phyloP scores from a whole-genome alignment of 2,329 filamentous ascomycete species.

The Fusarium verticillioides region DNA sequence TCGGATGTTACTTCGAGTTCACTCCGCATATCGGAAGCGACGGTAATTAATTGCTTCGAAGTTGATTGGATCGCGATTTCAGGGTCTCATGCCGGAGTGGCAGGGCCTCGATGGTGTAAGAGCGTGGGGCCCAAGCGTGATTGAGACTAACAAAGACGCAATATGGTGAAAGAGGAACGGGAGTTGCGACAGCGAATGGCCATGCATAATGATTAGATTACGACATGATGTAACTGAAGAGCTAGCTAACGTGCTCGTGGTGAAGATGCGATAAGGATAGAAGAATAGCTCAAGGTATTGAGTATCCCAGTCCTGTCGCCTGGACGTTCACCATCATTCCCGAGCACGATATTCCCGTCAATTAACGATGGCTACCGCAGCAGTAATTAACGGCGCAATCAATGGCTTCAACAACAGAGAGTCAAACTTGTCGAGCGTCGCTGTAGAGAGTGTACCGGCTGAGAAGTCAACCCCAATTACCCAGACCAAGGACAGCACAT shows the following conservation, averaged over 20 bases:
- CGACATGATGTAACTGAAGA: conserved; percentile 31
- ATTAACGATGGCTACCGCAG: conserved; percentile 20
- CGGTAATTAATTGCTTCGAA: neutral
- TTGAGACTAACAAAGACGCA: conserved; percentile 19
- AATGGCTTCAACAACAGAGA: conserved; percentile 1
- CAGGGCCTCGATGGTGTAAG: conserved; percentile 42
- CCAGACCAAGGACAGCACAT: neutral
- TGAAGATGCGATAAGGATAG: conserved; percentile 7
- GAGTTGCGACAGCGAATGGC: conserved; percentile 14
- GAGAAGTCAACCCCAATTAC: conserved; percentile 11
- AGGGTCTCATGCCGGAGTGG: neutral
- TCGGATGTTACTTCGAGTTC: neutral
- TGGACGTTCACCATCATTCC: neutral
- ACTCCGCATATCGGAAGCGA: neutral
- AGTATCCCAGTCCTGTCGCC: neutral
- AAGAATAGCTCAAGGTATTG: neutral
- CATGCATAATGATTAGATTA: neutral
- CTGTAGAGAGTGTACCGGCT: conserved; percentile 2
- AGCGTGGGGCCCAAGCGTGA: conserved; percentile 40
- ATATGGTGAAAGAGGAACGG: conserved; percentile 21
- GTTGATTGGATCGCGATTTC: neutral
- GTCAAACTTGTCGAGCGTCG: neutral
- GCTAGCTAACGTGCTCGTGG: conserved; percentile 33
- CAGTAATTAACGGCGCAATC: conserved; percentile 12
- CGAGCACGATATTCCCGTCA: neutral